Evolutionary conservation across 768 basidiomycete genomes (phyloP).

Genomic region (Leucogyrophana mollusca): DNA sequence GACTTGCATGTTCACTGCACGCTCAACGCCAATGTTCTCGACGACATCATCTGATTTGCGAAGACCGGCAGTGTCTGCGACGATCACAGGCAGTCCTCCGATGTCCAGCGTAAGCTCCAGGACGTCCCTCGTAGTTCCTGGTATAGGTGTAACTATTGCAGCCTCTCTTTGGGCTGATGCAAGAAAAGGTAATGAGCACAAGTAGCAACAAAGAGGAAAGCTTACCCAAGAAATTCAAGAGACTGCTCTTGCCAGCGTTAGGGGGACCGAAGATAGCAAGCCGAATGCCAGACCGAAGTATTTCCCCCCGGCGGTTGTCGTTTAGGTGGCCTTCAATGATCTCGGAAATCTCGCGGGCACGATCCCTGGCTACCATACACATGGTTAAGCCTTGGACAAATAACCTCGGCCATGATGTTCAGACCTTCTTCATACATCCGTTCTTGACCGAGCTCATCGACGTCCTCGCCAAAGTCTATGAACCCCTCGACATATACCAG

Average conservation of each 20-base stretch:
- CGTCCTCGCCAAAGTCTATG: slow-evolving; percentile 89
- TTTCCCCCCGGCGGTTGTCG: slow-evolving; percentile 79
- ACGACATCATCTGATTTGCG: slow-evolving; percentile 61
- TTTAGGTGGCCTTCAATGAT: slow-evolving; percentile 57
- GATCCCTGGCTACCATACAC: slow-evolving; percentile 45
- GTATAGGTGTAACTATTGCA: slow-evolving; percentile 84
- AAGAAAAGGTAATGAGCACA: background rate
- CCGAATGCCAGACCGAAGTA: slow-evolving; percentile 77
- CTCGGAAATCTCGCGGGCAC: slow-evolving; percentile 46
- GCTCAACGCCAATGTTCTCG: slow-evolving; percentile 78
- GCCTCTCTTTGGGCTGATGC: slow-evolving; percentile 76
- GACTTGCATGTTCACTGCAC: slow-evolving; percentile 67
- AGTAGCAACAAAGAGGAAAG: background rate
- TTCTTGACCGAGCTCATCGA: slow-evolving; percentile 79
- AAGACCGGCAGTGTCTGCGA: slow-evolving; percentile 87
- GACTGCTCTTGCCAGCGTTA: slow-evolving; percentile 91
- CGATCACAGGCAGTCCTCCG: slow-evolving; percentile 78
- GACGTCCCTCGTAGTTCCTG: slow-evolving; percentile 89
- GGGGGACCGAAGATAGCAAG: slow-evolving; percentile 91
- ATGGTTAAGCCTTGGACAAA: background rate
- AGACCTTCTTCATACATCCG: slow-evolving; percentile 71
- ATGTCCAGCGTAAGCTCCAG: slow-evolving; percentile 85
- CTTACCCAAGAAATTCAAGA: slow-evolving; percentile 81
- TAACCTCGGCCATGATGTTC: slow-evolving; percentile 4
- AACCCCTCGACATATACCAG: slow-evolving; percentile 83